phyloP scores from a whole-genome alignment of 106 monocot species.

The Platanthera guangdongensis region DNA sequence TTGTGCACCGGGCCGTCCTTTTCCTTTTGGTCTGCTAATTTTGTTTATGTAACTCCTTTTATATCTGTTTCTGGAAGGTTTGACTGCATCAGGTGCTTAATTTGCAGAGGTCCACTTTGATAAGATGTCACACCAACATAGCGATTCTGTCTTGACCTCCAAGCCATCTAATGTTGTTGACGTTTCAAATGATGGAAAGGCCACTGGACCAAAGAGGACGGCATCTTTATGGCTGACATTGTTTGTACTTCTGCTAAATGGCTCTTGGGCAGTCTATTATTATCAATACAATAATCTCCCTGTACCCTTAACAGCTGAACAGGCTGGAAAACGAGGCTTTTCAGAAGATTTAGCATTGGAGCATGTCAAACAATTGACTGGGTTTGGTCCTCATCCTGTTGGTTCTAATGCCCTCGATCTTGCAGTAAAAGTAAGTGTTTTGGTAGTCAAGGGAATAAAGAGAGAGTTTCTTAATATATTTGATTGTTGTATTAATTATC shows the following conservation, averaged over 20 bases:
- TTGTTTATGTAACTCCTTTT: neutral
- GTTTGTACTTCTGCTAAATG: slow-evolving; percentile 50
- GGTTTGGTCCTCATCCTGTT: slow-evolving; percentile 81
- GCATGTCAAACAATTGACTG: slow-evolving; percentile 81
- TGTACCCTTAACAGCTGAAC: slow-evolving; percentile 40
- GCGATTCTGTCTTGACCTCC: neutral
- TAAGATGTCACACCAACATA: slow-evolving; percentile 22
- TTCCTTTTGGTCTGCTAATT: slow-evolving; percentile 2
- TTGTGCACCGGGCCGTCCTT: no score
- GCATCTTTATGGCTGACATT: slow-evolving; percentile 51
- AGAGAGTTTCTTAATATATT: neutral
- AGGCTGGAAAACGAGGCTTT: slow-evolving; percentile 94
- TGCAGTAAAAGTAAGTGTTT: slow-evolving; percentile 58
- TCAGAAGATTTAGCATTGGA: slow-evolving; percentile 71
- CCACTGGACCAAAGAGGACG: slow-evolving; percentile 24
- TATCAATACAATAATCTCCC: slow-evolving; percentile 70
- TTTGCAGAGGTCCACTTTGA: neutral
- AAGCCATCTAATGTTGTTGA: slow-evolving; percentile 7
- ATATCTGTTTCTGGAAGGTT: neutral
- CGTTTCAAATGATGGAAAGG: slow-evolving; percentile 11
- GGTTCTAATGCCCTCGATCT: slow-evolving; percentile 79
- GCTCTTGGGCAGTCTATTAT: slow-evolving; percentile 66
- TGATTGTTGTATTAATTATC: neutral
- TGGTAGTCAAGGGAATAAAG: neutral
- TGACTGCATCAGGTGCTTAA: neutral